These are phyloP conservation scores for Acanthamoeba lenticulata DNA, from an alignment of 208 protist species.

Conservation along the genomic window DNA sequence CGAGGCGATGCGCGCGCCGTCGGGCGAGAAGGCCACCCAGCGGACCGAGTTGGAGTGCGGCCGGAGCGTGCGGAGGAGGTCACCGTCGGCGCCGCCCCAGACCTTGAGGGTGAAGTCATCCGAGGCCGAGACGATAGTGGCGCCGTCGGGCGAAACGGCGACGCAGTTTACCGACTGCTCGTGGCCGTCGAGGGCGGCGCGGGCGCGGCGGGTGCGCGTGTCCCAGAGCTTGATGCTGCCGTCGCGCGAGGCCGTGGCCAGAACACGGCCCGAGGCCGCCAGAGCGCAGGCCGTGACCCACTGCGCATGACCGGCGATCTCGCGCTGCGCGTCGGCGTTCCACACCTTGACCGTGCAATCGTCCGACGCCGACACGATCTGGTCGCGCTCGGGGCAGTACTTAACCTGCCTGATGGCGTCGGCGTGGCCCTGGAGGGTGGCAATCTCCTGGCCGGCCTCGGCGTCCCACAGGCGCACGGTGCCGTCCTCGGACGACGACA, in stretches of 20 bases:
- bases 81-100: background rate
- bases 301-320: slow-evolving; percentile 56
- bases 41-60: slow-evolving; percentile 7
- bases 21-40: background rate
- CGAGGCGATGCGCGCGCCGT: slow-evolving; percentile 43
- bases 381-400: slow-evolving; percentile 41
- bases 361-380: slow-evolving; percentile 64
- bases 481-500: slow-evolving; percentile 69
- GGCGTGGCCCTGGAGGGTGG: slow-evolving; percentile 74
- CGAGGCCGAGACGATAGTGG: slow-evolving; percentile 10
- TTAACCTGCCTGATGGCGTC: slow-evolving; percentile 65
- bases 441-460: slow-evolving; percentile 45
- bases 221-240: slow-evolving; percentile 65
- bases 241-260: slow-evolving; percentile 42
- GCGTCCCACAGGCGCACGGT: slow-evolving; percentile 71
- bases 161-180: slow-evolving; percentile 43
- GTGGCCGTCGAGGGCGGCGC: background rate
- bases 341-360: slow-evolving; percentile 69
- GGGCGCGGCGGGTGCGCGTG: background rate
- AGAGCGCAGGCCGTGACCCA: slow-evolving; percentile 35
- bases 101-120: slow-evolving; percentile 51
- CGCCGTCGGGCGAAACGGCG: slow-evolving; percentile 49
- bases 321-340: slow-evolving; percentile 43
- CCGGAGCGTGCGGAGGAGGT: background rate
- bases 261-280: background rate